Evolutionary conservation across 176 grass and related monocot species (phyloP).

Genomic region (Aechmea fasciata): DNA sequence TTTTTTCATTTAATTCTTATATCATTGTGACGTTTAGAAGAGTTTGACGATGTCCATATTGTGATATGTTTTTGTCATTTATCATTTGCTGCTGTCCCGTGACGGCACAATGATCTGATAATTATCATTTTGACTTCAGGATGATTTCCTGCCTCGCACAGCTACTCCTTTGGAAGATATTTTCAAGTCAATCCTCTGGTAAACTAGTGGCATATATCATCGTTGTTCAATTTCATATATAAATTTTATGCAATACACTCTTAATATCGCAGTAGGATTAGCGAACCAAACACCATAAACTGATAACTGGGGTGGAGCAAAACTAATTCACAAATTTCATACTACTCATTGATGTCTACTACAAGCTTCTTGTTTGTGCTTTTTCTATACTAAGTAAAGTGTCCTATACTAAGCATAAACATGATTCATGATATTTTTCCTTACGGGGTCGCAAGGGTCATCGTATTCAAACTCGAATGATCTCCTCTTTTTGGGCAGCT

Average conservation of each 20-base stretch:
- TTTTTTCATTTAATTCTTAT: neutral
- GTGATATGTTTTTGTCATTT: neutral
- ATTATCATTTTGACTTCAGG: constrained; percentile 33
- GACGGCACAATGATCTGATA: constrained; percentile 10
- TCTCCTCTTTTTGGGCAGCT: constrained; percentile 40
- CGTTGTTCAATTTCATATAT: neutral
- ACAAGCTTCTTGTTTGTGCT: too few species aligned
- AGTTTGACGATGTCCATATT: neutral
- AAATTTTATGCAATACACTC: neutral
- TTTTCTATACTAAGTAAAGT: too few species aligned
- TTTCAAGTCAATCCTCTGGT: constrained; percentile 96
- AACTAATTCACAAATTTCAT: too few species aligned
- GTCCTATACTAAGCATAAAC: too few species aligned
- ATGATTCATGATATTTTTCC: constrained; percentile 5
- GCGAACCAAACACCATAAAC: neutral
- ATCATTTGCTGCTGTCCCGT: neutral
- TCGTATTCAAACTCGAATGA: constrained; percentile 22
- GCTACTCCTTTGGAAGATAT: constrained; percentile 90
- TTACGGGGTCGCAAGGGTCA: constrained; percentile 19
- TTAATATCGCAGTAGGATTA: constrained; percentile 2
- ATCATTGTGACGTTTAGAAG: neutral
- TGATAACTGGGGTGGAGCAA: neutral
- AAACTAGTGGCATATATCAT: neutral
- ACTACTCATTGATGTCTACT: too few species aligned
- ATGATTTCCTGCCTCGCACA: constrained; percentile 88